These are phyloP conservation scores for Musa itinerans DNA, from an alignment of 176 grass and related monocot genomes.

Conservation along the genomic window DNA sequence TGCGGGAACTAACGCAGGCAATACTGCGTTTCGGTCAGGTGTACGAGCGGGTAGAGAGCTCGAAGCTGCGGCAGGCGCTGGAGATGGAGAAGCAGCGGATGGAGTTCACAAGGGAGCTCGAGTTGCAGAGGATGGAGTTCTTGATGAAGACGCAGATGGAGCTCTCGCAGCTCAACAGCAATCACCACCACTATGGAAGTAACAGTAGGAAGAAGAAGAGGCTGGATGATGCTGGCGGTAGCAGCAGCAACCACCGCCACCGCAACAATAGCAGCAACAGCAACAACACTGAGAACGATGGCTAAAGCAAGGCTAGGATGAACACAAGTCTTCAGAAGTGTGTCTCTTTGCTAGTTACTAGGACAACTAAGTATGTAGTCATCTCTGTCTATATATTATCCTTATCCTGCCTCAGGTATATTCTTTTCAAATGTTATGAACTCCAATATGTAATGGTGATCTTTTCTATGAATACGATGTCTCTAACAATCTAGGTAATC, in stretches of 20 bases:
- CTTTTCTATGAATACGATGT: background rate
- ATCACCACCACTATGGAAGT: conserved; percentile 8
- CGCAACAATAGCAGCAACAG: background rate
- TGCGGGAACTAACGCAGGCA: conserved; percentile 45
- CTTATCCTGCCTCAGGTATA: background rate
- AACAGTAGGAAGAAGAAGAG: conserved; percentile 30
- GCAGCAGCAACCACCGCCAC: conserved; percentile 38
- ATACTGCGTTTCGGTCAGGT: conserved; percentile 58
- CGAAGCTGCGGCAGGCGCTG: conserved; percentile 56
- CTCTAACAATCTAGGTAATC: background rate
- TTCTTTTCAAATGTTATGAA: background rate
- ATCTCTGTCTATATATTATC: background rate
- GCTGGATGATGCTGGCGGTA: conserved; percentile 25
- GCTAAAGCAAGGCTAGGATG: background rate
- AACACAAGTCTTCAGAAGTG: background rate
- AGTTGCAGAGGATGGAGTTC: conserved; percentile 74
- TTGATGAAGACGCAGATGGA: conserved; percentile 88
- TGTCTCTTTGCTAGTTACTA: background rate
- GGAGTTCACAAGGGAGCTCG: conserved; percentile 65
- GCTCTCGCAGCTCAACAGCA: conserved; percentile 47
- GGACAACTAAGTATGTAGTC: background rate
- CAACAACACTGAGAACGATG: background rate
- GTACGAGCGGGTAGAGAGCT: conserved; percentile 65
- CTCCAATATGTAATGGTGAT: background rate
- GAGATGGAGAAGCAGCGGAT: conserved; percentile 76